phyloP scores from a whole-genome alignment of 2,329 filamentous ascomycete species.

The Ascochyta fabae region DNA sequence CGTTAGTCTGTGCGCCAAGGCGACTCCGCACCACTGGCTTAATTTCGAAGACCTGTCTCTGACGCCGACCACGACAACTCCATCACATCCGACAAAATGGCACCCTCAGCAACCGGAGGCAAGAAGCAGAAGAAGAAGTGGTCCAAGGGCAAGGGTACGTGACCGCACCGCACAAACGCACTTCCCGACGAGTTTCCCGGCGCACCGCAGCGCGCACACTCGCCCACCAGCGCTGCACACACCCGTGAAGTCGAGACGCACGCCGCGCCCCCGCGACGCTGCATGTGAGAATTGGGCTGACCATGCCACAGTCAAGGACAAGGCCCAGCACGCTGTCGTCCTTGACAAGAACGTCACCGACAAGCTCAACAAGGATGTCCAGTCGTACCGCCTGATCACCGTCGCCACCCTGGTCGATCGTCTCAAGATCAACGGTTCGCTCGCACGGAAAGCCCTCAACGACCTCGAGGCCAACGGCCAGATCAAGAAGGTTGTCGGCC shows the following conservation, averaged over 20 bases:
- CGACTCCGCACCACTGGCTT: slow-evolving; percentile 7
- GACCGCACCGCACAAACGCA: slow-evolving; percentile 19
- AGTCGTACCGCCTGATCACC: slow-evolving; percentile 99
- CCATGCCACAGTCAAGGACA: slow-evolving; percentile 89
- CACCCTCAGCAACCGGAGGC: slow-evolving; percentile 67
- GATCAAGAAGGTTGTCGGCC: slow-evolving; percentile 96
- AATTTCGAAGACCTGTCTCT: slow-evolving; percentile 4
- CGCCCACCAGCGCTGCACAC: slow-evolving; percentile 8
- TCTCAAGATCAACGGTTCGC: slow-evolving; percentile 99
- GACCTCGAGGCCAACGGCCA: slow-evolving; percentile 98
- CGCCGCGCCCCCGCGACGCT: neutral
- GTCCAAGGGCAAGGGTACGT: slow-evolving; percentile 68
- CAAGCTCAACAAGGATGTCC: slow-evolving; percentile 99
- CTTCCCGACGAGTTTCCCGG: too few relatives aligned
- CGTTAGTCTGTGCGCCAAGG: slow-evolving; percentile 1
- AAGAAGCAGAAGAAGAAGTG: slow-evolving; percentile 88
- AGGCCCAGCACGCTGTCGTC: slow-evolving; percentile 98
- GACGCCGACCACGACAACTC: slow-evolving; percentile 9
- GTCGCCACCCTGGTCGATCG: slow-evolving; percentile 98
- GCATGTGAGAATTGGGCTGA: slow-evolving; percentile 31
- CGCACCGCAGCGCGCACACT: neutral
- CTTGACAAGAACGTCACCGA: slow-evolving; percentile 98
- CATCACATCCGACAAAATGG: slow-evolving; percentile 21
- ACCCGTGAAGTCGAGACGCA: neutral
- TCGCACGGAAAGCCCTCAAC: slow-evolving; percentile 85